These are phyloP conservation scores for Penicillium maclennaniae DNA, from an alignment of 495 filamentous ascomycete genomes.

Conservation along the genomic window DNA sequence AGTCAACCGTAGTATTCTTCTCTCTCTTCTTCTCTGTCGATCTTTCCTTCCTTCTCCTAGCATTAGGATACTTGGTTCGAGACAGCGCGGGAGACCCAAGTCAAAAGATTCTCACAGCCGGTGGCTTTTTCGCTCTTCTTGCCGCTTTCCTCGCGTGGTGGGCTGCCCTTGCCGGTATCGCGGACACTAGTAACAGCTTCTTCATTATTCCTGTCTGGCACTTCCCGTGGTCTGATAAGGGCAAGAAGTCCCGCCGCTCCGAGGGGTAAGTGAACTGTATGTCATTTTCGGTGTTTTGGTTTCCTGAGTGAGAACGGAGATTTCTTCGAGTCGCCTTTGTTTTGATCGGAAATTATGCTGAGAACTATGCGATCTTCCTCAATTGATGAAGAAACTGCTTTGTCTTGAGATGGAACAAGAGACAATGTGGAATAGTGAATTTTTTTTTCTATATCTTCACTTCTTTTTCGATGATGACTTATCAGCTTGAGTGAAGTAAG, in stretches of 20 bases:
- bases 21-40: constrained; percentile 83
- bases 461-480: too few species aligned
- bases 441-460: too few species aligned
- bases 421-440: too few species aligned
- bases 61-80: constrained; percentile 57
- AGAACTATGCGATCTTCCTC: too few species aligned
- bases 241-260: background rate
- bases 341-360: too few species aligned
- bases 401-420: too few species aligned
- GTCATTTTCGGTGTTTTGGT: background rate
- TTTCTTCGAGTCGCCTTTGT: background rate
- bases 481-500: too few species aligned
- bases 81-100: constrained; percentile 40
- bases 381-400: too few species aligned
- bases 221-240: constrained; percentile 73
- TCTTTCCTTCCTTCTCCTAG: constrained; percentile 76
- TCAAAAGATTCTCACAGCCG: constrained; percentile 56
- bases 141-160: constrained; percentile 89
- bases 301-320: background rate
- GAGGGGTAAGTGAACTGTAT: constrained; percentile 1
- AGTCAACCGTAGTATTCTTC: constrained; percentile 91
- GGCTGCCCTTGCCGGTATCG: constrained; percentile 84
- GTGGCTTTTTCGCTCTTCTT: constrained; percentile 75
- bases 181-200: constrained; percentile 76
- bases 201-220: constrained; percentile 84